phyloP scores from a whole-genome alignment of 2,329 filamentous ascomycete genomes.

The Biscogniauxia mediterranea region DNA sequence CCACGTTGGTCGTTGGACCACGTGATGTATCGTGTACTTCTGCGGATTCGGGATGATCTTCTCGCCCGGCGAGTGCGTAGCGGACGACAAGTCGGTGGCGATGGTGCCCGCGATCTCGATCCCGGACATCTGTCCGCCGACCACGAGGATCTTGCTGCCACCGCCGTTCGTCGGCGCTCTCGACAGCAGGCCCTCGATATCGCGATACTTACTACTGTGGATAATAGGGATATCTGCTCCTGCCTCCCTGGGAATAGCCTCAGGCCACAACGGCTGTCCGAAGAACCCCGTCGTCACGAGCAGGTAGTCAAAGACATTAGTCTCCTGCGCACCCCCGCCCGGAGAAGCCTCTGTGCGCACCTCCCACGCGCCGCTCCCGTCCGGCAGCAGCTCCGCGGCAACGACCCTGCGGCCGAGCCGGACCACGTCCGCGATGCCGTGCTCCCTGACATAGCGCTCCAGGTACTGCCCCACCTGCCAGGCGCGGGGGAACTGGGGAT shows the following conservation, averaged over 20 bases:
- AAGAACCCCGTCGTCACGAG: slow-evolving; percentile 78
- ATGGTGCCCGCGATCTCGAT: slow-evolving; percentile 73
- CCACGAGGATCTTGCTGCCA: slow-evolving; percentile 65
- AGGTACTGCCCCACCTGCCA: slow-evolving; percentile 77
- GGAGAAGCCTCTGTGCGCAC: slow-evolving; percentile 35
- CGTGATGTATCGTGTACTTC: slow-evolving; percentile 62
- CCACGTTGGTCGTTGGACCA: slow-evolving; percentile 70
- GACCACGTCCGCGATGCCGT: slow-evolving; percentile 44
- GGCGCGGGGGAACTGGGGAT: slow-evolving; percentile 69
- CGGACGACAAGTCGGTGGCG: slow-evolving; percentile 68
- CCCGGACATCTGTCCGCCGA: slow-evolving; percentile 81
- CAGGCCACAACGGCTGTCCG: slow-evolving; percentile 55
- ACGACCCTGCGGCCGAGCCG: slow-evolving; percentile 50
- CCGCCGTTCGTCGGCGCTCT: slow-evolving; percentile 21
- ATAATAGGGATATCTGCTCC: slow-evolving; percentile 48
- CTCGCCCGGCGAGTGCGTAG: slow-evolving; percentile 49
- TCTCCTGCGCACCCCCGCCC: slow-evolving; percentile 37
- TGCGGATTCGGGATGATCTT: slow-evolving; percentile 41
- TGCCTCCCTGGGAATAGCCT: slow-evolving; percentile 36
- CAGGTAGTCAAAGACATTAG: slow-evolving; percentile 65
- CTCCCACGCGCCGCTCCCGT: slow-evolving; percentile 38
- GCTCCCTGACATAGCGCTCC: slow-evolving; percentile 59
- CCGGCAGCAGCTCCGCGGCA: slow-evolving; percentile 33
- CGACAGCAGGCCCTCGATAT: slow-evolving; percentile 48
- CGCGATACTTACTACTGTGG: slow-evolving; percentile 68